Percentiles rank a stretch among this genome's conserved stretches.
Conservation (phyloP, 1,284 basidiomycete genomes). For the Tilletia setariae region DNA sequence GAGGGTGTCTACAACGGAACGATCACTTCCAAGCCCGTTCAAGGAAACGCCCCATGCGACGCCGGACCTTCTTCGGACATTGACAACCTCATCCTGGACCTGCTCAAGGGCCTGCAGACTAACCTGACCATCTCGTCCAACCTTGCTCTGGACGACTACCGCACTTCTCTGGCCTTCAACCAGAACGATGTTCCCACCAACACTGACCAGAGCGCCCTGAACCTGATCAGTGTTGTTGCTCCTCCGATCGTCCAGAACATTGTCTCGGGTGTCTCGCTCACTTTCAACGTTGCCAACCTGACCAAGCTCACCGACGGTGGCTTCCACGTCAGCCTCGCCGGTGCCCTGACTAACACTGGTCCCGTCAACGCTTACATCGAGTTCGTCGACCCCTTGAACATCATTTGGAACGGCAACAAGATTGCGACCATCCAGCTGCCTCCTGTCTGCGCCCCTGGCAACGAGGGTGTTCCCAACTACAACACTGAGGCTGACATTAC, state of each 20-base stretch:
- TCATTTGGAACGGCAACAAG: conserved; percentile 67
- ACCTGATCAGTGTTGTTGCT: conserved; percentile 64
- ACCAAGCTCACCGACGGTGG: conserved; percentile 58
- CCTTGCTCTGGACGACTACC: conserved; percentile 50
- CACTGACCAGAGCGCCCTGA: conserved; percentile 67
- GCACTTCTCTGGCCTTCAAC: conserved; percentile 65
- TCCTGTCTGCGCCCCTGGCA: conserved; percentile 69
- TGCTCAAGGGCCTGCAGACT: conserved; percentile 64
- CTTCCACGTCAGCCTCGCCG: conserved; percentile 55
- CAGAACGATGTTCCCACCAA: conserved; percentile 64
- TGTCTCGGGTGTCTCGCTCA: conserved; percentile 63
- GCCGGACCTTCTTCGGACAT: conserved; percentile 49
- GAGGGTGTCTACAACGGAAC: background rate
- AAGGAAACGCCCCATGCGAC: background rate
- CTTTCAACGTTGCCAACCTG: conserved; percentile 66
- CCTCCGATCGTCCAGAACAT: conserved; percentile 67
- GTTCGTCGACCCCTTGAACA: conserved; percentile 57
- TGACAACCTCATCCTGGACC: conserved; percentile 64
- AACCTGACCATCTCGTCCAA: conserved; percentile 56
- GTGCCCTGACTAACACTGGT: conserved; percentile 37
- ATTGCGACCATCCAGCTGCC: conserved; percentile 68
- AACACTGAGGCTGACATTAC: conserved; percentile 55
- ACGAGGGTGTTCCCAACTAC: conserved; percentile 68
- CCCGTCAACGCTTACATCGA: conserved; percentile 60
- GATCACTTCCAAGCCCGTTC: background rate